Evolutionary conservation across 495 filamentous ascomycete species (phyloP).

Genomic region (Mycothermus thermophilus): DNA sequence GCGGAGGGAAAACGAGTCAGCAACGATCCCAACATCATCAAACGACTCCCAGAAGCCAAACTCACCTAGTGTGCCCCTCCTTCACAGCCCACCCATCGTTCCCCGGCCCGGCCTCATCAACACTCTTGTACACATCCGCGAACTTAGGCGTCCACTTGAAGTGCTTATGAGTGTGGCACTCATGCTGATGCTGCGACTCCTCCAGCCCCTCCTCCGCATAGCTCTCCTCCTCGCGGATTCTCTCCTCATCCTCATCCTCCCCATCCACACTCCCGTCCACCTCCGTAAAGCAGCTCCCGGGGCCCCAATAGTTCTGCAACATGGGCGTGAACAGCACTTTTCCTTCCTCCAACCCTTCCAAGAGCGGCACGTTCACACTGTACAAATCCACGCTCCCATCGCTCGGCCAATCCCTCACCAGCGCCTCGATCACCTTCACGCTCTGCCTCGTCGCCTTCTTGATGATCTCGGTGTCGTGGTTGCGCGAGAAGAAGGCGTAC

Average conservation of each 20-base stretch:
- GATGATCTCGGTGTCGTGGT: conserved; percentile 69
- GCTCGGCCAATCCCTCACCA: conserved; percentile 57
- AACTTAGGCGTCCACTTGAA: conserved; percentile 92
- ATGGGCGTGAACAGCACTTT: conserved; percentile 69
- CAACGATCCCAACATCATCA: not conserved
- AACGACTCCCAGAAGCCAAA: conserved; percentile 3
- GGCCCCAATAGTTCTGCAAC: conserved; percentile 75
- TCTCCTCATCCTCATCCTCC: conserved; percentile 49
- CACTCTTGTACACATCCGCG: conserved; percentile 68
- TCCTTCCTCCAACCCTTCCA: conserved; percentile 48
- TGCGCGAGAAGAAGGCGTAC: conserved; percentile 72
- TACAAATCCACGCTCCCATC: conserved; percentile 61
- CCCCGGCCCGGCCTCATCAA: conserved; percentile 64
- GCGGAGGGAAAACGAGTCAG: conserved; percentile 1
- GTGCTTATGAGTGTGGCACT: conserved; percentile 55
- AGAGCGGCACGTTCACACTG: conserved; percentile 72
- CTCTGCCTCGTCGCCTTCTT: conserved; percentile 53
- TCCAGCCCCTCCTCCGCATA: conserved; percentile 18
- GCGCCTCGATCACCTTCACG: conserved; percentile 61
- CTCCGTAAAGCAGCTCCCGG: conserved; percentile 70
- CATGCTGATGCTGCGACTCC: conserved; percentile 11
- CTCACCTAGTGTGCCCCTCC: conserved; percentile 75
- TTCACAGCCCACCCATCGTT: conserved; percentile 93
- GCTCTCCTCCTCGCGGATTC: conserved; percentile 48
- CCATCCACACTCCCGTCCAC: conserved; percentile 46